These are phyloP conservation scores for Teunomyces tritomae DNA, from an alignment of 805 yeast genomes.

Conservation along the genomic window DNA sequence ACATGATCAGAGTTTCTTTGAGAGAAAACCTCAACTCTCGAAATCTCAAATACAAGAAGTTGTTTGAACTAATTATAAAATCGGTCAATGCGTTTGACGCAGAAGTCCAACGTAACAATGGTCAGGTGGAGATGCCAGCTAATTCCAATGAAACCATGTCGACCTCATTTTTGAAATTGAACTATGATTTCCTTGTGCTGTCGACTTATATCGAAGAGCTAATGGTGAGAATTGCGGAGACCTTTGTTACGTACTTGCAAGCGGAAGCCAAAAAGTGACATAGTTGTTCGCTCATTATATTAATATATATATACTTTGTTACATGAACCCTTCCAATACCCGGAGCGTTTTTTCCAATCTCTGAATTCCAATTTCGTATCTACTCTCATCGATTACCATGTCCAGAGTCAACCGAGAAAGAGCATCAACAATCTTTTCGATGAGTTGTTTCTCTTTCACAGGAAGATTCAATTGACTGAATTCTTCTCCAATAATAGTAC, in stretches of 20 bases:
- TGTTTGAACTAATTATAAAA: constrained; percentile 37
- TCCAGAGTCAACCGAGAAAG: constrained; percentile 84
- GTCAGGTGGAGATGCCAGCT: constrained; percentile 9
- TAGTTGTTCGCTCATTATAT: not conserved
- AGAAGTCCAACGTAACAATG: constrained; percentile 8
- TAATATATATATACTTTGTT: constrained; percentile 5
- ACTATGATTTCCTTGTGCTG: constrained; percentile 37
- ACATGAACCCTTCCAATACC: constrained; percentile 77
- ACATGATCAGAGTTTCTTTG: constrained; percentile 29
- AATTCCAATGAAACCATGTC: constrained; percentile 1
- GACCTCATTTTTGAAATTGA: constrained; percentile 27
- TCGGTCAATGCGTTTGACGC: constrained; percentile 20
- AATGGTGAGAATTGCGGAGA: constrained; percentile 29
- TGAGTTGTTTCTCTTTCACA: constrained; percentile 67
- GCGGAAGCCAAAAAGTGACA: constrained; percentile 2
- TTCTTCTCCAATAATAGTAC: constrained; percentile 64
- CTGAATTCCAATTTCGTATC: constrained; percentile 75
- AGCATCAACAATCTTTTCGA: constrained; percentile 85
- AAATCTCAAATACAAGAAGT: constrained; percentile 35
- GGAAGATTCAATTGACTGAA: constrained; percentile 74
- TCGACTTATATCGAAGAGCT: constrained; percentile 24
- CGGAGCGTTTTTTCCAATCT: constrained; percentile 79
- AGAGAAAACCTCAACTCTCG: constrained; percentile 36
- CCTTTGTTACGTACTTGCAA: constrained; percentile 20
- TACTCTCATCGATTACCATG: constrained; percentile 80